Evolutionary conservation across 768 basidiomycete species (phyloP).

Genomic region (Mycena epipterygia): DNA sequence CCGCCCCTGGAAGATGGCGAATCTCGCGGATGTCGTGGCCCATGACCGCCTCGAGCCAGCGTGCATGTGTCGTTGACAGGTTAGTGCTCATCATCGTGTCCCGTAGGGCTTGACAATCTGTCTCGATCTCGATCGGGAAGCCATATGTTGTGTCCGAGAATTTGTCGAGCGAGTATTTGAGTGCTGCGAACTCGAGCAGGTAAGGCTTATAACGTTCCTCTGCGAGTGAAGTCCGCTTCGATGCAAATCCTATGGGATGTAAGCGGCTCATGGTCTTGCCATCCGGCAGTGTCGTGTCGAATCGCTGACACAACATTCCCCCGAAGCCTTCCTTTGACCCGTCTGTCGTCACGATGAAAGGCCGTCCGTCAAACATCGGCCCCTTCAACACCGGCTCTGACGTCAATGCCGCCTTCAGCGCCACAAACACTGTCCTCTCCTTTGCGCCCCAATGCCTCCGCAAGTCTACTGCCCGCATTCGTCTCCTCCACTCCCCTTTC

Average conservation of each 20-base stretch:
- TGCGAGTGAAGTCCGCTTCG: no score
- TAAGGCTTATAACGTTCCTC: no score
- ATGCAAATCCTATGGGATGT: slow-evolving; percentile 49
- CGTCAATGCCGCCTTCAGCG: slow-evolving; percentile 39
- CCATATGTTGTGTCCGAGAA: slow-evolving; percentile 37
- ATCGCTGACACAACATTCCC: slow-evolving; percentile 41
- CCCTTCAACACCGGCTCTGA: slow-evolving; percentile 38
- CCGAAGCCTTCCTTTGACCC: slow-evolving; percentile 45
- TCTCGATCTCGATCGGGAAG: slow-evolving; percentile 42
- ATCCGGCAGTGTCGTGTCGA: slow-evolving; percentile 18
- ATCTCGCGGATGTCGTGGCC: slow-evolving; percentile 36
- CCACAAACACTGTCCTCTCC: slow-evolving; percentile 40
- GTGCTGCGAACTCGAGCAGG: no score
- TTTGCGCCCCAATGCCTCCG: slow-evolving; percentile 24
- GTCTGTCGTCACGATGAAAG: slow-evolving; percentile 46
- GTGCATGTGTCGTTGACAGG: slow-evolving; percentile 36
- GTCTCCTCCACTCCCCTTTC: slow-evolving; percentile 44
- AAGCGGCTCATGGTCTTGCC: slow-evolving; percentile 26
- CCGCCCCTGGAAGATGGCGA: slow-evolving; percentile 35
- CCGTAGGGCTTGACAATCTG: slow-evolving; percentile 34
- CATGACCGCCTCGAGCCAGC: slow-evolving; percentile 46
- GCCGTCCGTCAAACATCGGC: slow-evolving; percentile 40
- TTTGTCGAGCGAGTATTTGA: slow-evolving; percentile 37
- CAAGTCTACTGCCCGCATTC: slow-evolving; percentile 38
- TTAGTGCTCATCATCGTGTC: slow-evolving; percentile 40